Evolutionary conservation across 768 basidiomycete genomes (phyloP).

Genomic region (Goffeauzyma gilvescens): DNA sequence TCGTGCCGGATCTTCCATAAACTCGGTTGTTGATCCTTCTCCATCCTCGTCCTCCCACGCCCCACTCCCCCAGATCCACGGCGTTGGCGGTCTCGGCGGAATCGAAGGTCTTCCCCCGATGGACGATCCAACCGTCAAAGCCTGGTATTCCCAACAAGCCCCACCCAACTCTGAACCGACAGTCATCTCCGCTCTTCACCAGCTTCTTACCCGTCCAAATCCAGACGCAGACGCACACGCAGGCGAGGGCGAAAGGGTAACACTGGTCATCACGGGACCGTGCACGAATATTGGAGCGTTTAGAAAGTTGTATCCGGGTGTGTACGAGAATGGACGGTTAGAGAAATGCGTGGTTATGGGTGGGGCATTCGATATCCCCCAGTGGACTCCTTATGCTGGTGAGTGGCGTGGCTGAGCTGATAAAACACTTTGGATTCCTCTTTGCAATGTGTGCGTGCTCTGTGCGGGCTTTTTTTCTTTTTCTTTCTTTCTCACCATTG

Average conservation of each 20-base stretch:
- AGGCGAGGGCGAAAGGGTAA: neutral
- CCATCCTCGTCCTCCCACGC: slow-evolving; percentile 1
- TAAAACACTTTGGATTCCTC: no score
- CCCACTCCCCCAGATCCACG: slow-evolving; percentile 8
- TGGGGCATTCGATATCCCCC: slow-evolving; percentile 7
- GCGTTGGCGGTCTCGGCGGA: slow-evolving; percentile 4
- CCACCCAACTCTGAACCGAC: neutral
- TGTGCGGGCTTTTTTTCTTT: no score
- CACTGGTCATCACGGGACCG: slow-evolving; percentile 9
- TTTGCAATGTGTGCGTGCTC: no score
- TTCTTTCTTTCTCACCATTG: neutral
- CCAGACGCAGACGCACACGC: no score
- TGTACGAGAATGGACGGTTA: slow-evolving; percentile 2
- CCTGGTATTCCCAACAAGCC: slow-evolving; percentile 4
- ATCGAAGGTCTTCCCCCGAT: slow-evolving; percentile 4
- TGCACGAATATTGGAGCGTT: slow-evolving; percentile 8
- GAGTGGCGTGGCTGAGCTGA: neutral
- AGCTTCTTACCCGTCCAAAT: neutral
- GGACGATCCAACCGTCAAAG: neutral
- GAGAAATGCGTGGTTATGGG: slow-evolving; percentile 9
- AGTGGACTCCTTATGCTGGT: slow-evolving; percentile 10
- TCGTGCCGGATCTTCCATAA: no score
- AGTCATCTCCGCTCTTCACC: neutral
- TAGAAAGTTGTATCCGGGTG: neutral
- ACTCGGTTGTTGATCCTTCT: neutral